Evolutionary conservation across 2,329 filamentous ascomycete genomes (phyloP).

Genomic region (Microsporum audouinii): DNA sequence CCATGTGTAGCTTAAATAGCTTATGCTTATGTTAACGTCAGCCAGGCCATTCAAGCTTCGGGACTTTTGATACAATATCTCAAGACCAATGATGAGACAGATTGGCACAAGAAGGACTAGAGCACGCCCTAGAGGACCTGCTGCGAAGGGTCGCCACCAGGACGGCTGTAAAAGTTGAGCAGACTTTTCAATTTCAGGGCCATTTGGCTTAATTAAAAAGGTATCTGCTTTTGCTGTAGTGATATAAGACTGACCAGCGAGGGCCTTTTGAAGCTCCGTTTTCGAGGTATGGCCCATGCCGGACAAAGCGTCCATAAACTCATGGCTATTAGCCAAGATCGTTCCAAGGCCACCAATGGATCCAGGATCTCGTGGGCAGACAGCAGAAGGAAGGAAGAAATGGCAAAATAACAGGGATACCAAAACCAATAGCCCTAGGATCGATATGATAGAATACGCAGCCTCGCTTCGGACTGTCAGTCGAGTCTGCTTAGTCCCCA

Average conservation of each 20-base stretch:
- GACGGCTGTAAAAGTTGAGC: not conserved
- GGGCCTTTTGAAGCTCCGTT: not conserved
- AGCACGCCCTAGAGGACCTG: no score
- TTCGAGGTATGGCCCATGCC: not conserved
- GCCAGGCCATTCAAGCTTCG: not conserved
- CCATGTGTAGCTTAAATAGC: not conserved
- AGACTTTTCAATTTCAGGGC: not conserved
- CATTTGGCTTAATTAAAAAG: not conserved
- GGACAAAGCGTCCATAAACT: not conserved
- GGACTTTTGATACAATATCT: not conserved
- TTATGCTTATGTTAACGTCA: not conserved
- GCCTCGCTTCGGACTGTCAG: not conserved
- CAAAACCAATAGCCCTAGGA: not conserved
- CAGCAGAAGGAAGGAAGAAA: conserved; percentile 7
- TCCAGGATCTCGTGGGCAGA: conserved; percentile 10
- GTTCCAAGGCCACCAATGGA: conserved; percentile 11
- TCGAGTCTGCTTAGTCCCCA: not conserved
- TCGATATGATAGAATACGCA: not conserved
- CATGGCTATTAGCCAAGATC: conserved; percentile 9
- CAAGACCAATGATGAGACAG: not conserved
- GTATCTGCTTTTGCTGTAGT: not conserved
- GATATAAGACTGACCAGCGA: not conserved
- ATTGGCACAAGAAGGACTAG: not conserved
- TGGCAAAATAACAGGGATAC: not conserved
- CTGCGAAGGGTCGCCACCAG: not conserved